These are phyloP conservation scores for Adansonia rubrostipa DNA, from an alignment of 441 rosid species.

Conservation along the genomic window DNA sequence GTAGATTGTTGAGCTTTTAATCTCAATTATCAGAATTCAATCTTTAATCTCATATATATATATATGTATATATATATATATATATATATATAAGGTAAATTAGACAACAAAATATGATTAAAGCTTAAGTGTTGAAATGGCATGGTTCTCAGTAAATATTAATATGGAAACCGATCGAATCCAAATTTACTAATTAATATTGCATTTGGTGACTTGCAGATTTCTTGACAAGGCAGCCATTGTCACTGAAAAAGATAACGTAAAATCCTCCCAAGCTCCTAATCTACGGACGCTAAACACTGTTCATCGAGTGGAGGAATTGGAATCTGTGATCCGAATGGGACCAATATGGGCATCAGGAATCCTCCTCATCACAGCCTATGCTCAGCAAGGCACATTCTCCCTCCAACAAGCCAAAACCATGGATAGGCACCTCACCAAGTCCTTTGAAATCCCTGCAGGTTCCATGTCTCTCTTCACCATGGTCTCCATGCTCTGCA, in stretches of 20 bases:
- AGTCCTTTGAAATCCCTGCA: conserved; percentile 79
- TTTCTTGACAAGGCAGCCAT: conserved; percentile 90
- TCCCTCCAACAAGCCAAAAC: conserved; percentile 89
- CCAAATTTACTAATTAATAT: not conserved
- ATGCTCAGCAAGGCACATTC: conserved; percentile 86
- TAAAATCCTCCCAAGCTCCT: conserved; percentile 51
- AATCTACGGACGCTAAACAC: conserved; percentile 80
- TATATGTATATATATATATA: no score
- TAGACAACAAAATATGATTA: not conserved
- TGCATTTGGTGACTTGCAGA: conserved; percentile 38
- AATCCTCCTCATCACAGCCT: conserved; percentile 80
- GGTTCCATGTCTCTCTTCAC: conserved; percentile 95
- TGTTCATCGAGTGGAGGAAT: conserved; percentile 87
- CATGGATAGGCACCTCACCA: conserved; percentile 77
- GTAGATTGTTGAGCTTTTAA: no score
- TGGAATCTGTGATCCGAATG: conserved; percentile 86
- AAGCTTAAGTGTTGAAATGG: not conserved
- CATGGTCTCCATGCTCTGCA: conserved; percentile 69
- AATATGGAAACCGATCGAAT: not conserved
- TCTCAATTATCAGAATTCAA: no score
- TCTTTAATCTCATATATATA: no score
- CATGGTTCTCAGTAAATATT: not conserved
- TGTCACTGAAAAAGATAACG: conserved; percentile 56
- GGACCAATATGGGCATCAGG: conserved; percentile 95
- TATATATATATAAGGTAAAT: not conserved